These are phyloP conservation scores for Dactylis glomerata DNA, from an alignment of 176 grass and related monocot species.

Conservation along the genomic window DNA sequence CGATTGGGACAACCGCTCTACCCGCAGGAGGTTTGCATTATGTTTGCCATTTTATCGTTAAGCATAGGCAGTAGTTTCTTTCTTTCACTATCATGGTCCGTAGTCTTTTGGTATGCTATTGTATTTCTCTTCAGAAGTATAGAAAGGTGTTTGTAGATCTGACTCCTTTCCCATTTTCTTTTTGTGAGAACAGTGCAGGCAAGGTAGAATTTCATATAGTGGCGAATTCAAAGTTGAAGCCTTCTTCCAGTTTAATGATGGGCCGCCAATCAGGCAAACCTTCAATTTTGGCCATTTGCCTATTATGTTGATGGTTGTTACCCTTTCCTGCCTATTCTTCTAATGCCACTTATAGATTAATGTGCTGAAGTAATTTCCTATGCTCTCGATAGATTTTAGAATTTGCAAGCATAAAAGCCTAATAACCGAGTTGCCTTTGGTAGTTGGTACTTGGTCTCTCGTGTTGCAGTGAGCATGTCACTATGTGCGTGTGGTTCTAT, in stretches of 20 bases:
- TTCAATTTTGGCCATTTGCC: conserved; percentile 84
- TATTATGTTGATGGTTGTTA: conserved; percentile 92
- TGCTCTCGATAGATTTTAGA: not conserved
- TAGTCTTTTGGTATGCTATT: conserved; percentile 18
- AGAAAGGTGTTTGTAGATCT: not conserved
- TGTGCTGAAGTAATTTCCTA: not conserved
- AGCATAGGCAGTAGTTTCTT: not conserved
- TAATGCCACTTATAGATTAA: not conserved
- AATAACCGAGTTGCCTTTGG: not conserved
- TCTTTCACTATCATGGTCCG: not conserved
- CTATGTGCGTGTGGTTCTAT: not conserved
- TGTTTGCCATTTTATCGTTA: not conserved
- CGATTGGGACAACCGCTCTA: conserved; percentile 41
- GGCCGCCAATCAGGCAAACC: conserved; percentile 46
- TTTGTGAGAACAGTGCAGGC: conserved; percentile 68
- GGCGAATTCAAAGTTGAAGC: conserved; percentile 65
- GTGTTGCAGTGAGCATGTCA: not conserved
- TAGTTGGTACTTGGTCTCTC: conserved; percentile 2
- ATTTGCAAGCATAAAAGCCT: not conserved
- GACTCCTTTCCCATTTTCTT: conserved; percentile 20
- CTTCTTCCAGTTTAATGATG: conserved; percentile 53
- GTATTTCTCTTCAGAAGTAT: conserved; percentile 7
- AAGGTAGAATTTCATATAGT: conserved; percentile 58
- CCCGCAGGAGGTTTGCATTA: conserved; percentile 60
- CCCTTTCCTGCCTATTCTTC: not conserved